Conservation (phyloP, 2,329 filamentous ascomycete genomes). For the Colletotrichum nymphaeae region DNA sequence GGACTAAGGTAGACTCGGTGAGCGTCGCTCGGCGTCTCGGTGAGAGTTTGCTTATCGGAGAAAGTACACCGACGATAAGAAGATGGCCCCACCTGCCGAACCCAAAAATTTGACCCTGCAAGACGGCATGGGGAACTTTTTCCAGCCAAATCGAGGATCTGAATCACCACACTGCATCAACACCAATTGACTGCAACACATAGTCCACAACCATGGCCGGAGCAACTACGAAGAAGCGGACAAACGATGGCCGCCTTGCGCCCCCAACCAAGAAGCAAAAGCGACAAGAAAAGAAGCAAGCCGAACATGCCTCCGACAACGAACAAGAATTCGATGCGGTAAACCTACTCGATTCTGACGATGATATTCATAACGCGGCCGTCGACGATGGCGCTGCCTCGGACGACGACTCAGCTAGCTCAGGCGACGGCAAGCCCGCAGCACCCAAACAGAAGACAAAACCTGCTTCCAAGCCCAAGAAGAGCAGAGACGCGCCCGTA, state of each 20-base stretch:
- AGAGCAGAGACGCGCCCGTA: constrained; percentile 27
- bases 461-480: constrained; percentile 39
- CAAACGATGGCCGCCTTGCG: constrained; percentile 45
- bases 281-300: constrained; percentile 61
- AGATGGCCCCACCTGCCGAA: constrained; percentile 8
- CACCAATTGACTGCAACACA: neutral
- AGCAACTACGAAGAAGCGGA: constrained; percentile 46
- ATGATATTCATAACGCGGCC: constrained; percentile 64
- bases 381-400: constrained; percentile 61
- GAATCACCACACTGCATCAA: neutral
- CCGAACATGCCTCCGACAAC: constrained; percentile 60
- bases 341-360: constrained; percentile 67
- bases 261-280: constrained; percentile 62
- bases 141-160: neutral
- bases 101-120: constrained; percentile 32
- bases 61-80: constrained; percentile 8
- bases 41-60: neutral
- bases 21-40: neutral
- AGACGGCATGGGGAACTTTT: constrained; percentile 10
- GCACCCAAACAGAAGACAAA: constrained; percentile 42
- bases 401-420: constrained; percentile 49
- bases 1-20: neutral
- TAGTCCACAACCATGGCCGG: constrained; percentile 41
- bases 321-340: constrained; percentile 60
- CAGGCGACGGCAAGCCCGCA: constrained; percentile 48